Evolutionary conservation across 441 rosid species (phyloP), one percentile per base, ranked within the genome.

Genomic region (Isatis lusitanica): DNA sequence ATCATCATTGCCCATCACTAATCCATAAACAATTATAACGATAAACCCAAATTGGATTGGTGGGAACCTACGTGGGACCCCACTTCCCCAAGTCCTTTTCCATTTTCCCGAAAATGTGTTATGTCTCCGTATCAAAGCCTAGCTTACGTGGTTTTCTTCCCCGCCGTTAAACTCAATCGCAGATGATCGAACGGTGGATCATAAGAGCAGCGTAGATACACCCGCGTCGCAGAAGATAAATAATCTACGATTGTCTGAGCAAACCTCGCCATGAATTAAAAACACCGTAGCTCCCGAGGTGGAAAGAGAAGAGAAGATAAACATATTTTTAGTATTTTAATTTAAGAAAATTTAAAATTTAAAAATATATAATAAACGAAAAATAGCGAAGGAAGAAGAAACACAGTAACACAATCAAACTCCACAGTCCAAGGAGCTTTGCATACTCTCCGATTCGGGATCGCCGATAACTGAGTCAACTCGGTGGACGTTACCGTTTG

Each of bases 381-480:
- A 57, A 60, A 48, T 38, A 4, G 39, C 17, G 43, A 35, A 60
- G 16, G 24, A 16, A 4, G 51, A 47, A 47, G 21, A 26, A 35
- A 52, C 80, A 74, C 75, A 56, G 85, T 70, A 62, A 83, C 82
- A 75, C 79, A 70, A 78, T 79, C 76, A 62, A 38, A 74, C 85
- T 82, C 87, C 90, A 79, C 74, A 78, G 84, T 83, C 77, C 30
- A 73, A 74, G 87, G 87, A 84, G 80, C 77, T 83, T 7, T 48
- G 53, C 28, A 48, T 48, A 48, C 26, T 63, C 46, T 21, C 56
- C 18, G 63, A 13, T 47, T 68, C 52, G 40, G 40, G 52, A 8
- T 70, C 67, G 63, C 36, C 62, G 63, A 62, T 6, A 38, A 74
- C 78, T 51, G 73, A 68, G 78, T 61, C 21, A 48, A 74, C 65